phyloP scores from a whole-genome alignment of 1,139 yeast species.

The Diutina mesorugosa region DNA sequence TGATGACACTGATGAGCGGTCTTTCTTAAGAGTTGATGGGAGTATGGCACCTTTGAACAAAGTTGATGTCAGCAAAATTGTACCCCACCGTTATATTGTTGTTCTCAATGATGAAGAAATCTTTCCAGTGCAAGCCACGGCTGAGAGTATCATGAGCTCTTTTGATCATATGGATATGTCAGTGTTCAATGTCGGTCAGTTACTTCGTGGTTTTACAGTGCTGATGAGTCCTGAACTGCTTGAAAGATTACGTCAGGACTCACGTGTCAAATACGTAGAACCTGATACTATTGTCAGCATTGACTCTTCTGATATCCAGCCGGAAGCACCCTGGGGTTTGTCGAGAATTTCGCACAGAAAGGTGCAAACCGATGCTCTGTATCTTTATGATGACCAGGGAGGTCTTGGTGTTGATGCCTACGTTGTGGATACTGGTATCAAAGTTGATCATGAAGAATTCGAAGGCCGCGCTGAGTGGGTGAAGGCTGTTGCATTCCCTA shows the following conservation, averaged over 20 bases:
- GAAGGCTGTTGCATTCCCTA: constrained; percentile 24
- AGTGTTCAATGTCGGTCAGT: background rate
- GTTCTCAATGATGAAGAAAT: background rate
- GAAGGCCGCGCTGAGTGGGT: constrained; percentile 33
- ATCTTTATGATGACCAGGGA: constrained; percentile 24
- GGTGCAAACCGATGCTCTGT: constrained; percentile 6
- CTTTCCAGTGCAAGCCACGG: background rate
- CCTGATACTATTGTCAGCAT: background rate
- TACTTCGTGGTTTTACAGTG: background rate
- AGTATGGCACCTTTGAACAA: background rate
- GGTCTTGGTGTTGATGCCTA: constrained; percentile 33
- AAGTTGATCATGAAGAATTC: constrained; percentile 26
- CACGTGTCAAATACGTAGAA: background rate
- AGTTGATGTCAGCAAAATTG: background rate
- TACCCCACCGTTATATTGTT: background rate
- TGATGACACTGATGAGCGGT: no score
- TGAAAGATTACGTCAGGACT: background rate
- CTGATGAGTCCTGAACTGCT: background rate
- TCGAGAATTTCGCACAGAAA: constrained; percentile 12
- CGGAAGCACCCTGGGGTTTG: constrained; percentile 3
- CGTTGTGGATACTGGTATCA: constrained; percentile 31
- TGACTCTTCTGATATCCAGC: background rate
- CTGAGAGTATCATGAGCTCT: background rate
- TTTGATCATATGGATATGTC: background rate
- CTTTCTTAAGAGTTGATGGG: background rate